Evolutionary conservation across 2,329 filamentous ascomycete species (phyloP), one percentile per base, ranked within the genome.

Genomic region (Tolypocladium amazonense): DNA sequence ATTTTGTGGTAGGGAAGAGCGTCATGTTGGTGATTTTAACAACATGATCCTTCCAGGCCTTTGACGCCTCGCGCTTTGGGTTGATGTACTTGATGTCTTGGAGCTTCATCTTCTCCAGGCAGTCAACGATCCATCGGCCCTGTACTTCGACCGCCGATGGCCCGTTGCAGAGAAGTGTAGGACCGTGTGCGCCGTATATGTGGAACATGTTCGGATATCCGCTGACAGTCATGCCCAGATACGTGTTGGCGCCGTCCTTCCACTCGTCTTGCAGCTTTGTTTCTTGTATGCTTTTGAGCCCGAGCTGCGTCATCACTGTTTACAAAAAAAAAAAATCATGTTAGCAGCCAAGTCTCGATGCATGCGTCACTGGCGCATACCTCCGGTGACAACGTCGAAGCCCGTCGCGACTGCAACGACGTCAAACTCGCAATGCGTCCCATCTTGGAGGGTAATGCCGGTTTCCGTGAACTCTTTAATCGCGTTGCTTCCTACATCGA

Each of bases 161-260:
- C 0, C 82, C 83, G 63, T 86, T 87, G 65, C 75, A 69, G 6
- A 85, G 71, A 0, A 81, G 75, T 0, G 81, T 84, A 0, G 83
- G 83, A 0, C 74, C 80, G n/a, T 86, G 83, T 0, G 77, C 73
- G 0, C 82, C 82, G 65, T 84, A 85, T 56, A 80, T 71, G 63
- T 77, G 72, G 69, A 81, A 80, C 76, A 81, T 79, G 65, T 80
- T 81, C 38, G 78, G 78, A 56, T 76, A 81, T 18, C 75, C 76
- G 56, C 67, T 66, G 41, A 78, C 72, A 0, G 75, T 76, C 5
- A 69, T 72, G 7, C 79, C 78, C 2, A 81, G 73, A 59, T 79
- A 79, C 0, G 77, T 79, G 53, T 70, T 69, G 3, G 74, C 74
- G 0, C 75, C 75, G 1, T 65, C 58, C 27, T 65, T 63, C 78